Conservation (phyloP, 139 green algal genomes). For the Limnomonas spitsbergensis region DNA sequence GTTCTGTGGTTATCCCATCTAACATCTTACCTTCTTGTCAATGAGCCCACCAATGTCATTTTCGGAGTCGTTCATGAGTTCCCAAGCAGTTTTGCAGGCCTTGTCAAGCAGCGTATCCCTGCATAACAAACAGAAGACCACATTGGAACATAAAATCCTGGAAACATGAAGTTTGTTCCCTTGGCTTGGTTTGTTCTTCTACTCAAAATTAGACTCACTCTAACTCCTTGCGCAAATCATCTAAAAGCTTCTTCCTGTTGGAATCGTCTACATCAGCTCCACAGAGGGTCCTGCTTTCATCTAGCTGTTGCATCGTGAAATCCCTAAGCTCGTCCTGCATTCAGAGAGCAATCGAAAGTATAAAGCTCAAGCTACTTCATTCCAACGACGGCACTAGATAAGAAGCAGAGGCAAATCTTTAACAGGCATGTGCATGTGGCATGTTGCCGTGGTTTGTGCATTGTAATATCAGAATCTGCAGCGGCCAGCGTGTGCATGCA, state of each 20-base stretch:
- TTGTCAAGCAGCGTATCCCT: neutral
- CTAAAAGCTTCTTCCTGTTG: conserved; percentile 10
- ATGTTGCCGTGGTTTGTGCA: too few relatives aligned
- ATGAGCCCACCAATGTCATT: neutral
- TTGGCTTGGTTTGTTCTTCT: too few relatives aligned
- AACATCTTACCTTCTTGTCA: neutral
- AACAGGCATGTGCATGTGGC: too few relatives aligned
- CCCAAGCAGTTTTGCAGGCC: neutral
- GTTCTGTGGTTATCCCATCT: too few relatives aligned
- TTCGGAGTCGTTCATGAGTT: neutral
- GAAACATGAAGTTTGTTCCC: too few relatives aligned
- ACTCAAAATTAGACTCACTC: neutral
- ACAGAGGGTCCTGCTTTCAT: conserved; percentile 5
- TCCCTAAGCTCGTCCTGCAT: neutral
- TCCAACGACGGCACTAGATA: too few relatives aligned
- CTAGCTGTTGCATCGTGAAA: conserved; percentile 7
- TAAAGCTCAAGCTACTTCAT: neutral
- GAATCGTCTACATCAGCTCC: neutral
- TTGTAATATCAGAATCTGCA: too few relatives aligned
- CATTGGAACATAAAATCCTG: too few relatives aligned
- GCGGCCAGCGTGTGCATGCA: too few relatives aligned
- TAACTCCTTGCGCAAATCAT: conserved; percentile 7
- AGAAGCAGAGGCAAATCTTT: too few relatives aligned
- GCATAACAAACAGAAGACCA: neutral
- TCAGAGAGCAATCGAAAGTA: neutral